A percentile compares a stretch with the other conserved stretches of the same genome.
These are phyloP conservation scores for Neoboletus magnificus DNA, from an alignment of 768 basidiomycete genomes.

Conservation along the genomic window DNA sequence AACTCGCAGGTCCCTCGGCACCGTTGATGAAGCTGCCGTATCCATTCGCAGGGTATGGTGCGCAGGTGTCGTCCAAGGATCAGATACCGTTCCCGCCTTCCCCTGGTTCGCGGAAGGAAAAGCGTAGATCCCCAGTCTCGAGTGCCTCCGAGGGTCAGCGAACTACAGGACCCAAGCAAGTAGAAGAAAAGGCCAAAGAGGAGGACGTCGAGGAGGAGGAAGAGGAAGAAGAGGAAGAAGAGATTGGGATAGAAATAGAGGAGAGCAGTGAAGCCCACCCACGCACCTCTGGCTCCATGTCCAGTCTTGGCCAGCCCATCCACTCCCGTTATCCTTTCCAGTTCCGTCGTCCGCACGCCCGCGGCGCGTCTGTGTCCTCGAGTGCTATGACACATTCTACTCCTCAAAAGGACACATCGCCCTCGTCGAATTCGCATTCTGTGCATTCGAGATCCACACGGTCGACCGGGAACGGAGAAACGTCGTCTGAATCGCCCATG, in stretches of 20 bases:
- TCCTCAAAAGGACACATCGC: conserved; percentile 35
- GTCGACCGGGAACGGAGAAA: conserved; percentile 60
- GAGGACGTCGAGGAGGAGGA: conserved; percentile 12
- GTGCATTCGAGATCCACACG: conserved; percentile 47
- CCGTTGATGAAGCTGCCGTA: conserved; percentile 60
- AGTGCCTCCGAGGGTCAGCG: conserved; percentile 31
- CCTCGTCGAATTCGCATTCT: conserved; percentile 39
- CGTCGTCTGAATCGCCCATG: conserved; percentile 55
- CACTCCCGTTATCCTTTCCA: conserved; percentile 68
- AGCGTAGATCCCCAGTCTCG: conserved; percentile 27
- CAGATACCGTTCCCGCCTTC: conserved; percentile 78
- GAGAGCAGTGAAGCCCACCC: conserved; percentile 53
- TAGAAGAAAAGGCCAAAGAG: conserved; percentile 21
- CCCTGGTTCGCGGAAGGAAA: conserved; percentile 42
- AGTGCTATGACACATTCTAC: conserved; percentile 40
- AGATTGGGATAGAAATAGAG: conserved; percentile 33
- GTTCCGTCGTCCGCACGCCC: conserved; percentile 45
- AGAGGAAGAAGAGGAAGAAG: conserved; percentile 41
- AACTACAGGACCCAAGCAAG: conserved; percentile 28
- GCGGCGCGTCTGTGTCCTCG: conserved; percentile 44
- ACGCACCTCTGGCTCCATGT: conserved; percentile 78
- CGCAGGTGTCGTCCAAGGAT: conserved; percentile 58
- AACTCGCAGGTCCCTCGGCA: conserved; percentile 35
- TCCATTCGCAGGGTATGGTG: conserved; percentile 63
- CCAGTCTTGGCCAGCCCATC: conserved; percentile 77